Base-by-base conservation (phyloP, 2,329 filamentous ascomycete genomes). In the Gyromitra esculenta region DNA sequence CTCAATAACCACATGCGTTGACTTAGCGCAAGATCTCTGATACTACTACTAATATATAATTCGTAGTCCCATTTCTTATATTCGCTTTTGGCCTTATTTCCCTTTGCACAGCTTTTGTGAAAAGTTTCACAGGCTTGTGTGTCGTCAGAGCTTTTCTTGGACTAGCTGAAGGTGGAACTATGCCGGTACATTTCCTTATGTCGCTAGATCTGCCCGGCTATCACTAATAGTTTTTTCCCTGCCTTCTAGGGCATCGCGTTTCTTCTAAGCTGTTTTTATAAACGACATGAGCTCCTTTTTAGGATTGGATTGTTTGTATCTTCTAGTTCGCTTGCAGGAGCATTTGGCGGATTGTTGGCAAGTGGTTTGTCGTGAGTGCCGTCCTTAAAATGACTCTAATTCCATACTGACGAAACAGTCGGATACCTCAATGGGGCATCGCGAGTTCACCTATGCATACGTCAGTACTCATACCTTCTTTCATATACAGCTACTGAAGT, bases 291-390 rank as follows among this genome's bases (percentile, higher is more conserved):
- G 81, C 84, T 89, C 3, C 83, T 88, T 13, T 86, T 88, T 78
- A 85, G 88, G 60, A 82, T 89, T 31, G 87, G 87, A 8, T 87
- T 89, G 76, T 89, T 88, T 81, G 85, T 88, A 9, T 87, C 86
- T 1, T 85, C 87, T 4, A 86, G 87, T 0, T 87, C 85, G 59
- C 84, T 89, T 79, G 87, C 88, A 13, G 87, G 87, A 13, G 87
- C 87, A 11, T 89, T 89, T 75, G 88, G 87, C 18, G 88, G 88
- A 0, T 83, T 89, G 3, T 82, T 89, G 0, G 88, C 87, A 1
- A 86, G 87, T 5, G 87, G 85, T 62, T 84, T 88, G 64, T 84
- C 84, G 69, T 72, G n/a, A 75, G 69, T 67, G 6, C 31, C 6
- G 9, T 31, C 39, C n/a, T 7, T 13, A 25, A 11, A 15, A 13